Percentiles rank a stretch among this genome's conserved stretches.
These are phyloP conservation scores for Astragalus membranaceus DNA, from an alignment of 306 rosid genomes.

Conservation along the genomic window DNA sequence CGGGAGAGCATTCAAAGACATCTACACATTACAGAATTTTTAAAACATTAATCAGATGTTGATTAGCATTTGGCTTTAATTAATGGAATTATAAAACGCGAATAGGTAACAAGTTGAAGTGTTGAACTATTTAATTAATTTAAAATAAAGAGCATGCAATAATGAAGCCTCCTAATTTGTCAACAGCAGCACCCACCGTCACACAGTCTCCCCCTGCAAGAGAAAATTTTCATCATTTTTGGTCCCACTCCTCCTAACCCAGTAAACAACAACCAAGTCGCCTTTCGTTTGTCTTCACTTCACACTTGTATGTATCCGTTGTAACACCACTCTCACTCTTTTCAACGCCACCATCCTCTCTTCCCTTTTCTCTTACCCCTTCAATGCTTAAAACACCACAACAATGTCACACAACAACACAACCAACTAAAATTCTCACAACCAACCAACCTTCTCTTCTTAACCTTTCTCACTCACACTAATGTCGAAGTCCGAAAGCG, in stretches of 20 bases:
- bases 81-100: too few relatives aligned
- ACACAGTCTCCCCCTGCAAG: background rate
- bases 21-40: too few relatives aligned
- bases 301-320: constrained; percentile 53
- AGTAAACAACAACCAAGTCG: constrained; percentile 6
- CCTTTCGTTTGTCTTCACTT: background rate
- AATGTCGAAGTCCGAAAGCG: constrained; percentile 48
- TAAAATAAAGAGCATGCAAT: background rate
- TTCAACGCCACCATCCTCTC: background rate
- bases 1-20: too few relatives aligned
- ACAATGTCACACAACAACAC: background rate
- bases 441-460: background rate
- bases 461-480: background rate
- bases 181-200: constrained; percentile 8
- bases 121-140: background rate
- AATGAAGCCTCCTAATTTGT: background rate
- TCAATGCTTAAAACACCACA: background rate
- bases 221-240: background rate
- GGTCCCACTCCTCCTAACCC: constrained; percentile 15
- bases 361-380: background rate
- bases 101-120: too few relatives aligned
- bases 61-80: too few relatives aligned
- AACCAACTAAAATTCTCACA: background rate
- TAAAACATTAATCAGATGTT: too few relatives aligned
- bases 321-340: constrained; percentile 34